Evolutionary conservation across 2,329 filamentous ascomycete genomes (phyloP), one percentile per base, ranked within the genome.

Genomic region (Arthrobotrys pseudoclavata): DNA sequence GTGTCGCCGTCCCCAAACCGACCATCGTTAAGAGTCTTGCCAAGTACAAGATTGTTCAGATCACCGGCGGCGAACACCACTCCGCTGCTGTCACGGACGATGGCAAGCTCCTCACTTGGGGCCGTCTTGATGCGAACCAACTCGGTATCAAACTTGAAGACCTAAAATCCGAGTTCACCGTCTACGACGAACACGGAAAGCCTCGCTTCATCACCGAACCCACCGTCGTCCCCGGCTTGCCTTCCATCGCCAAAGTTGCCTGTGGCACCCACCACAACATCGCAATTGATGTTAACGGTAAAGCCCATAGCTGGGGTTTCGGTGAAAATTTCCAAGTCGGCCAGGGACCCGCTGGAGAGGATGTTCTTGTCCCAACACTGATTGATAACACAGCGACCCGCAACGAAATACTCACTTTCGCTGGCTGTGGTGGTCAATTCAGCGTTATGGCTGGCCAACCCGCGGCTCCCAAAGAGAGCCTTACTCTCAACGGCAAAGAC

Each of bases 401-500:
- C 31, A 92, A 89, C 48, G 90, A 91, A 84, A 89, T 90, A 83
- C 87, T 97, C 50, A 87, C 90, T 37, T 93, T 88, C 84, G 92
- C 92, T n/a, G 92, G 92, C 50, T 91, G 91, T n/a, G 94, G 95
- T 80, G 94, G 94, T 4, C 94, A 97, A 82, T 97, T 89, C 83
- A 91, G 90, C 0, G 84, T 92, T 24, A 81, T 92, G n/a, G 86
- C 87, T 9, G 87, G 87, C 66, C 82, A 79, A 1, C 80, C 80
- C 9, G 64, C 31, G 10, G 31, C 40, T 52, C 50, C 57, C 13
- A 71, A 76, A 42, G 71, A 69, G 18, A 76, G 71, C 29, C 26
- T 76, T 24, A 57, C 57, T n/a, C 64, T 76, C 29, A 76, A 69
- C 29, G 71, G 71, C 22, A 76, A 76, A 42, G 71, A 76, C 45